Percentiles rank a stretch among this genome's conserved stretches.
Evolutionary conservation across 305 asterid species (phyloP).

Genomic region (Fraxinus latifolia): DNA sequence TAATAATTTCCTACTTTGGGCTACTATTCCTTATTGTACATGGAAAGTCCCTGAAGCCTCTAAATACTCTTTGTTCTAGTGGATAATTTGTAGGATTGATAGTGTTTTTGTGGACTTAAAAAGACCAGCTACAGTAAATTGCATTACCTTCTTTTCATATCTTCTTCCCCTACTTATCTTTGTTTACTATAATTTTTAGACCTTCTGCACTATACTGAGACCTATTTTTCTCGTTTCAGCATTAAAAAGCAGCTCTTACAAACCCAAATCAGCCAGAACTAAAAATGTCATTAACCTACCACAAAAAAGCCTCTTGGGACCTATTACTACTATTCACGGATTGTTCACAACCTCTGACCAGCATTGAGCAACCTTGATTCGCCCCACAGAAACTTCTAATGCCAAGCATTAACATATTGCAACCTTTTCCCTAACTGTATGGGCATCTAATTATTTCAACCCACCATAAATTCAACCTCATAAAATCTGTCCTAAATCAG

Average conservation of each 20-base stretch:
- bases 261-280: background rate
- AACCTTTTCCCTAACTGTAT: background rate
- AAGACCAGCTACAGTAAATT: background rate
- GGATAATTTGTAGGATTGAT: background rate
- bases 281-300: background rate
- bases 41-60: background rate
- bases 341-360: constrained; percentile 5
- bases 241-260: background rate
- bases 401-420: background rate
- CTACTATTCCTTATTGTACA: background rate
- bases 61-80: background rate
- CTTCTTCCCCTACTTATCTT: background rate
- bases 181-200: background rate
- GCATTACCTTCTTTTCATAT: background rate
- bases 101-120: background rate
- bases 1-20: background rate
- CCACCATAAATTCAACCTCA: background rate
- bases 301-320: background rate
- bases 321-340: background rate
- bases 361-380: background rate
- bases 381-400: background rate
- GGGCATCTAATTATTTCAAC: background rate
- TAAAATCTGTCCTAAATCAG: background rate
- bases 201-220: background rate
- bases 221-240: background rate